A percentile compares a stretch with the other conserved stretches of the same genome.
phyloP scores from a whole-genome alignment of 352 stramenopile species.

The Nothophytophthora sp. region DNA sequence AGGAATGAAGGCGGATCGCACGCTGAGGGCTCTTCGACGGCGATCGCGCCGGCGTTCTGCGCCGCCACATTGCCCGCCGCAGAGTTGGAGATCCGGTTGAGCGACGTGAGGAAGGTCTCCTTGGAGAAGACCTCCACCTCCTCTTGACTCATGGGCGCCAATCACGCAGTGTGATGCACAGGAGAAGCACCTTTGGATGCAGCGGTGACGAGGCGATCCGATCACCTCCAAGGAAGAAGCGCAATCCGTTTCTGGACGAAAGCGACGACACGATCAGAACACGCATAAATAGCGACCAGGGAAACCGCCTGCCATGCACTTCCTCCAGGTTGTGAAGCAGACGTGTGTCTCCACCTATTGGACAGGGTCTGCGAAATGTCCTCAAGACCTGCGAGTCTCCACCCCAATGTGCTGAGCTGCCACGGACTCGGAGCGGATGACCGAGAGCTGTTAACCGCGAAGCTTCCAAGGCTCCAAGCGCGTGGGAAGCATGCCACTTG shows the following conservation, averaged over 20 bases:
- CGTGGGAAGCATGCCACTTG: no score
- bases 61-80: slow-evolving; percentile 10
- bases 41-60: slow-evolving; percentile 9
- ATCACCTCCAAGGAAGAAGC: neutral
- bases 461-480: no score
- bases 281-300: slow-evolving; percentile 22
- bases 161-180: neutral
- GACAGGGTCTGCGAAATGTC: no score
- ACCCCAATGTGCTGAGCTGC: neutral
- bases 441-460: no score
- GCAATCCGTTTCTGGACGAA: neutral
- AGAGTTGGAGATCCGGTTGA: slow-evolving; percentile 46
- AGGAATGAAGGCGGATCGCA: slow-evolving; percentile 14
- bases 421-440: neutral
- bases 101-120: slow-evolving; percentile 76
- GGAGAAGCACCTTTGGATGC: no score
- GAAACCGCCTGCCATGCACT: no score
- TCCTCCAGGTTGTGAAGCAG: no score
- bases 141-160: slow-evolving; percentile 55
- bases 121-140: slow-evolving; percentile 71
- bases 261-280: slow-evolving; percentile 11
- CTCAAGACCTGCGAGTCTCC: no score
- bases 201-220: neutral
- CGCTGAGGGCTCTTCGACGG: slow-evolving; percentile 47
- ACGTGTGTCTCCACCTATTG: no score